phyloP scores from a whole-genome alignment of 1,139 yeast species.

The Sugiyamaella novakii region DNA sequence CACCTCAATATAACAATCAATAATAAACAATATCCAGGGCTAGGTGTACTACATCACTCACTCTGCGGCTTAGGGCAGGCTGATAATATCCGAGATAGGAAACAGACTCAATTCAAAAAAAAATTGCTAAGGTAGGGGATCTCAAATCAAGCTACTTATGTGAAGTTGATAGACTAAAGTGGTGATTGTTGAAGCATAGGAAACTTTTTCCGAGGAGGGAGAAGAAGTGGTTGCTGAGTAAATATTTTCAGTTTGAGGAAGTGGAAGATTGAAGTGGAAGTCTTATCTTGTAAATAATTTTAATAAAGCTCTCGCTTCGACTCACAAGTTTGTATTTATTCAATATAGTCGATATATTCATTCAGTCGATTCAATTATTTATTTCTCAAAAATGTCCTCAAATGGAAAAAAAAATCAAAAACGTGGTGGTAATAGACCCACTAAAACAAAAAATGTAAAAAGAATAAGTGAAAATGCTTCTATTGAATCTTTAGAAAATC shows the following conservation, averaged over 20 bases:
- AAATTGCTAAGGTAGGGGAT: conserved; percentile 6
- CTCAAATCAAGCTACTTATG: too few relatives aligned
- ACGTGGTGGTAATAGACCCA: conserved; percentile 1
- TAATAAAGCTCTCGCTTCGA: too few relatives aligned
- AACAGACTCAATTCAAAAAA: conserved; percentile 12
- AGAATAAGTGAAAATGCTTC: conserved; percentile 30
- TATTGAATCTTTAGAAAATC: conserved; percentile 37
- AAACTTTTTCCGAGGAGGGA: conserved; percentile 1
- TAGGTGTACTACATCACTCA: background rate
- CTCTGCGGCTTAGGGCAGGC: conserved; percentile 13
- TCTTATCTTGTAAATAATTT: too few relatives aligned
- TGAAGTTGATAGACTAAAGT: too few relatives aligned
- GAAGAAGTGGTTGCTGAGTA: background rate
- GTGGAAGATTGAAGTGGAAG: background rate
- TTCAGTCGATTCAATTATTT: background rate
- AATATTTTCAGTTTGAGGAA: background rate
- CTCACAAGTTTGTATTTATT: too few relatives aligned
- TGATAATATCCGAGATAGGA: conserved; percentile 12
- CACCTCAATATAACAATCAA: too few relatives aligned
- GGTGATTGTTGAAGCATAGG: conserved; percentile 1
- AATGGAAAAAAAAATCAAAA: conserved; percentile 9
- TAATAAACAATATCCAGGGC: too few relatives aligned
- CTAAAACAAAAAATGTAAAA: conserved; percentile 21
- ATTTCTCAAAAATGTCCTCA: conserved; percentile 3
- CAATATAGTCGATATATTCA: too few relatives aligned